phyloP scores from a whole-genome alignment of 106 monocot genomes.

The Allium sativum region DNA sequence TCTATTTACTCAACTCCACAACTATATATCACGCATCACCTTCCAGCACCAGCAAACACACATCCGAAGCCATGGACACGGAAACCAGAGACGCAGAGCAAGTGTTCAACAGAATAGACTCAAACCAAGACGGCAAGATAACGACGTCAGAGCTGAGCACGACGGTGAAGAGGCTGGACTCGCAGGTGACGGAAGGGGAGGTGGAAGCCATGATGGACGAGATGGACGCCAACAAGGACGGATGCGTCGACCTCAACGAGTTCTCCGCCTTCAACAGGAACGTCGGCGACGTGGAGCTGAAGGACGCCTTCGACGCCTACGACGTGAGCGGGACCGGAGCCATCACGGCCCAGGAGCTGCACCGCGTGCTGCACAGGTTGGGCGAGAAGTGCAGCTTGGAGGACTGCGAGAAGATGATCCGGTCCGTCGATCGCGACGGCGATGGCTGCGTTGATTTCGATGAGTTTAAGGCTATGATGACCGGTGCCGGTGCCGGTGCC shows the following conservation, averaged over 20 bases:
- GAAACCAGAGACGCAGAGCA: slow-evolving; percentile 7
- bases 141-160: slow-evolving; percentile 33
- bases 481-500: background rate
- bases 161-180: slow-evolving; percentile 24
- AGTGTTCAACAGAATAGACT: slow-evolving; percentile 23
- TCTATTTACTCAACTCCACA: too few species aligned
- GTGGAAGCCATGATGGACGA: slow-evolving; percentile 38
- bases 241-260: slow-evolving; percentile 41
- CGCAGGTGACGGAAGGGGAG: slow-evolving; percentile 16
- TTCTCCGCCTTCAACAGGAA: slow-evolving; percentile 21
- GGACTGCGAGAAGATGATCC: slow-evolving; percentile 56
- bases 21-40: background rate
- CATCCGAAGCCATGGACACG: background rate
- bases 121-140: slow-evolving; percentile 54
- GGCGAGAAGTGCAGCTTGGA: slow-evolving; percentile 48
- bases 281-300: slow-evolving; percentile 19
- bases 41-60: background rate
- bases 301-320: slow-evolving; percentile 61
- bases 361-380: slow-evolving; percentile 38
- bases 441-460: slow-evolving; percentile 49
- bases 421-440: slow-evolving; percentile 42
- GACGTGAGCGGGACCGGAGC: slow-evolving; percentile 45
- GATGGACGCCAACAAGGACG: slow-evolving; percentile 47
- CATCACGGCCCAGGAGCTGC: slow-evolving; percentile 58
- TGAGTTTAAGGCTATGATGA: slow-evolving; percentile 84